Evolutionary conservation across 768 basidiomycete genomes (phyloP).

Genomic region (Ramaria sp.): DNA sequence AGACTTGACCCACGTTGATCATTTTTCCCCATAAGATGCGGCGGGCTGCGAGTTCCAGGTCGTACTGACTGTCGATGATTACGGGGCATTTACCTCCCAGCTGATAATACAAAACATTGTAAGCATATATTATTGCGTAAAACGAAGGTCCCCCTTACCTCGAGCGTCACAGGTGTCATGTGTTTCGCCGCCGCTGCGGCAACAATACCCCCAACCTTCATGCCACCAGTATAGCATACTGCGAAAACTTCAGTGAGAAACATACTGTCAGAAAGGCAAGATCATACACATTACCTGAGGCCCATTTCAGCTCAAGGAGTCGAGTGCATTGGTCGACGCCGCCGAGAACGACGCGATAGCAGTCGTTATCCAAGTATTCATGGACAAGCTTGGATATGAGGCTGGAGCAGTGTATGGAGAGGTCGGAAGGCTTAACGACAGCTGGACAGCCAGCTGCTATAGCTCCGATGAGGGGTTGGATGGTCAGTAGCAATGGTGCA

Average conservation of each 20-base stretch:
- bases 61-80: conserved; percentile 57
- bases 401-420: conserved; percentile 39
- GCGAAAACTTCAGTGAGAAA: neutral
- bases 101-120: neutral
- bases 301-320: conserved; percentile 68
- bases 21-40: conserved; percentile 76
- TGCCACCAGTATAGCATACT: conserved; percentile 29
- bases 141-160: conserved; percentile 19
- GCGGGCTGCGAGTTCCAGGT: conserved; percentile 53
- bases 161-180: conserved; percentile 32
- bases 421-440: conserved; percentile 69
- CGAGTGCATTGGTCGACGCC: conserved; percentile 11
- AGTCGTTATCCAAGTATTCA: conserved; percentile 61
- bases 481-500: conserved; percentile 45
- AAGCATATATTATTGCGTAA: neutral
- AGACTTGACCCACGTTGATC: conserved; percentile 57
- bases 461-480: conserved; percentile 54
- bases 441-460: conserved; percentile 71
- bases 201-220: conserved; percentile 33
- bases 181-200: conserved; percentile 32
- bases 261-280: neutral
- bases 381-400: conserved; percentile 59
- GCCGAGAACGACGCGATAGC: conserved; percentile 44
- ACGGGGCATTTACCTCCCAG: conserved; percentile 53
- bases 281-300: conserved; percentile 34